phyloP scores from a whole-genome alignment of 2,329 filamentous ascomycete species.

The Epichloe typhina region DNA sequence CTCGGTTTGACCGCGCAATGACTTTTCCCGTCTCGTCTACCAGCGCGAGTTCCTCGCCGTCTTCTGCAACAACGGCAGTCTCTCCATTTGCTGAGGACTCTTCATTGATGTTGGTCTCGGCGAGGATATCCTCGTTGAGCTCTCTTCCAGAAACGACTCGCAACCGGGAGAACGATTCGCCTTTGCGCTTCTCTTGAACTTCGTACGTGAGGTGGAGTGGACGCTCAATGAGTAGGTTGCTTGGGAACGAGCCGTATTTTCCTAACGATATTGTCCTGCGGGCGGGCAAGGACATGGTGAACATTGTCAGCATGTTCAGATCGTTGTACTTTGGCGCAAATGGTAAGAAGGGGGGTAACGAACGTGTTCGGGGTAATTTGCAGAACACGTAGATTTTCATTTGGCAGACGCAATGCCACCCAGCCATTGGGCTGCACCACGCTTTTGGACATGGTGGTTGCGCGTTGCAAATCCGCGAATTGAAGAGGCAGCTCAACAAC shows the following conservation, averaged over 20 bases:
- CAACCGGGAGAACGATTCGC: conserved; percentile 52
- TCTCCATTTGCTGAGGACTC: conserved; percentile 29
- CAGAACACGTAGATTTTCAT: conserved; percentile 42
- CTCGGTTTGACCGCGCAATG: conserved; percentile 42
- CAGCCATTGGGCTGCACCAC: conserved; percentile 41
- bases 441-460: conserved; percentile 17
- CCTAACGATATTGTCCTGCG: conserved; percentile 71
- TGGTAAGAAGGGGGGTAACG: conserved; percentile 6
- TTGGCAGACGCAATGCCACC: conserved; percentile 46
- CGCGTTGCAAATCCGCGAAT: neutral
- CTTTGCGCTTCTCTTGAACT: conserved; percentile 56
- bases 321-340: neutral
- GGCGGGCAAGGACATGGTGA: neutral
- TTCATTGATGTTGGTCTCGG: conserved; percentile 23
- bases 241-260: conserved; percentile 84
- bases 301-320: conserved; percentile 12
- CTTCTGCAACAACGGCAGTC: conserved; percentile 22
- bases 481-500: neutral
- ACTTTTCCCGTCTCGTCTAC: conserved; percentile 30
- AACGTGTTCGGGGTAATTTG: conserved; percentile 50
- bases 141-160: conserved; percentile 71
- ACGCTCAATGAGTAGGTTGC: conserved; percentile 80
- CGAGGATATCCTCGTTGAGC: conserved; percentile 67
- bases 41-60: conserved; percentile 29
- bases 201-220: conserved; percentile 90